A percentile compares a stretch with the other conserved stretches of the same genome.
Conservation (phyloP, 345 rosid species). For the Pistacia atlantica region DNA sequence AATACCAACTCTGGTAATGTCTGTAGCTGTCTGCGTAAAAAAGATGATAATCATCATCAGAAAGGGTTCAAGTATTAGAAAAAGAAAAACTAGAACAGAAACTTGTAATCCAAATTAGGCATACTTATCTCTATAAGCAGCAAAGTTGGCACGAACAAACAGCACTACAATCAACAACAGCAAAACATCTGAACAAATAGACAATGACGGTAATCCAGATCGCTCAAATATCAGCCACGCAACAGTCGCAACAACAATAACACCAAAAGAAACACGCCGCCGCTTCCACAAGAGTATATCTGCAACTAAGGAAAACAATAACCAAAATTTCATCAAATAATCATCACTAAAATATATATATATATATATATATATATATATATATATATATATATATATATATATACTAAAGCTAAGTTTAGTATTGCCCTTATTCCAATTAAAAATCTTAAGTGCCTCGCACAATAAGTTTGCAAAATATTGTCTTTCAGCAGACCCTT, state of each 20-base stretch:
- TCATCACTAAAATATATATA: not conserved
- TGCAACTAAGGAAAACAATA: conserved; percentile 50
- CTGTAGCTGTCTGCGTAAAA: conserved; percentile 37
- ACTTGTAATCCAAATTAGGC: not conserved
- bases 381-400: too few relatives aligned
- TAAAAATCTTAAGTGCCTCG: too few relatives aligned
- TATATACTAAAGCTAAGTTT: too few relatives aligned
- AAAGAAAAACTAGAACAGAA: not conserved
- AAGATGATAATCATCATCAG: not conserved
- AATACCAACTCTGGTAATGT: conserved; percentile 51
- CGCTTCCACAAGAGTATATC: conserved; percentile 83
- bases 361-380: too few relatives aligned
- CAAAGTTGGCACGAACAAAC: conserved; percentile 60
- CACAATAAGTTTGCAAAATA: too few relatives aligned
- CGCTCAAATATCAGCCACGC: conserved; percentile 81
- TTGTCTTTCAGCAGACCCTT: too few relatives aligned
- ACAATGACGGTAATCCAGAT: conserved; percentile 78
- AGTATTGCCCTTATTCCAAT: not conserved
- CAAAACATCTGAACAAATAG: conserved; percentile 79
- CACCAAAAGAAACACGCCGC: conserved; percentile 58
- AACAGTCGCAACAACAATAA: conserved; percentile 72
- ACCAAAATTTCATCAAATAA: not conserved
- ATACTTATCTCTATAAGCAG: conserved; percentile 63
- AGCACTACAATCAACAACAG: conserved; percentile 55
- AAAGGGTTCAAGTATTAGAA: not conserved